Evolutionary conservation across 345 rosid genomes (phyloP), one percentile per base, ranked within the genome.

Genomic region (Brassica juncea): DNA sequence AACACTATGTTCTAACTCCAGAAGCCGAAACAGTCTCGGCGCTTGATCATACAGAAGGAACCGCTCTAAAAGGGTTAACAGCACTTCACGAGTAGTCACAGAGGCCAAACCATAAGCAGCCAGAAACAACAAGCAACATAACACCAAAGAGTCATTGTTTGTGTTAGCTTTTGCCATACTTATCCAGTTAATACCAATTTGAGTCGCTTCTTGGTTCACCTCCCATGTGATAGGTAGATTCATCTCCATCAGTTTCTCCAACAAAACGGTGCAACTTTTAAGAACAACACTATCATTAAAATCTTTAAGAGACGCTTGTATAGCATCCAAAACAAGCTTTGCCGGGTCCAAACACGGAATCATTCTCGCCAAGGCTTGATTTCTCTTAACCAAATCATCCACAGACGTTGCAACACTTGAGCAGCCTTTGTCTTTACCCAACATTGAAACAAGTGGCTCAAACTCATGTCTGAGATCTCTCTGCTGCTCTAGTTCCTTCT

Each of bases 61-160:
- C 1, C 71, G 76, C 44, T 54, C 42, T 64, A 27, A 54, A 54
- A 77, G 58, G 4, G 19, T 62, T 1, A 64, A 71, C 4, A 77
- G 70, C 71, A 52, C 81, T 2, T 52, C 57, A 70, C 4, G 71
- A 52, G 65, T 77, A 64, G 81, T 35, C 71, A 70, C 2, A 54
- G 57, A 35, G 23, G 44, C 32, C 66, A 77, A 70, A 71, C 57
- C 71, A 7, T 62, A 77, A 63, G 68, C 71, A 62, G 81, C 71
- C 10, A 77, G 59, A 71, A 77, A 77, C 76, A 77, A 27, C 57
- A 71, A 52, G 44, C 66, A 77, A 63, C 75, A 31, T 52, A 77
- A 54, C 39, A 54, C 76, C 54, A 0, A 14, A 8, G 71, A 23
- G 44, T 16, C 2, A 37, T 63, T 62, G 23, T 71, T 12, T 11